Base-by-base conservation (phyloP, 192 early-diverging fungal species). In the Coemansia reversa region DNA sequence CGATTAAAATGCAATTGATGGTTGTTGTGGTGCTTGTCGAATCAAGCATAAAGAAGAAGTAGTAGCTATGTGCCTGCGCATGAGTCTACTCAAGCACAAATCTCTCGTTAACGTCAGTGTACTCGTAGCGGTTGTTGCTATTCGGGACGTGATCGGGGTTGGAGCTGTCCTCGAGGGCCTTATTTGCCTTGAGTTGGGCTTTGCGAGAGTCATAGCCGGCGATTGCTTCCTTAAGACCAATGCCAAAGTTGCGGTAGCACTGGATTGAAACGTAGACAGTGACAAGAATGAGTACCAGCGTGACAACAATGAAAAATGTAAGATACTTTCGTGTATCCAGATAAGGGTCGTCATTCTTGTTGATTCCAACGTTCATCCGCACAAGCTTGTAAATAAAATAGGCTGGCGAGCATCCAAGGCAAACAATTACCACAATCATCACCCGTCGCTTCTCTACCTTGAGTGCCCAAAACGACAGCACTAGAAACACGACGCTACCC, bases 171-270 rank as follows among this genome's bases (percentile, higher is more conserved):
- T 28, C 33, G 33, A 74, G 45, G 6, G 65, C 67, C 18, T 52
- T 63, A 39, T 74, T 77, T 27, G 74, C 75, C 55, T 82, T 94
- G 65, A 88, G 82, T 75, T 58, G 87, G 20, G 96, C 92, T 65
- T 84, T 84, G 63, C 76, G 66, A 8, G 67, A 57, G 45, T 83
- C 72, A 50, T 83, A 83, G 51, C 79, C 72, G 14, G 70, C 72
- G 25, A 80, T 84, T 1, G 79, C 83, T 22, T 81, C 78, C 52
- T 78, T 74, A 25, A 84, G 72, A 0, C 83, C 83, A 14, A 71
- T 76, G 20, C 75, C 78, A 70, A 84, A 81, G 72, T 81, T 78
- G 51, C 75, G 78, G 67, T 78, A 84, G 65, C 83, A 84, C 56
- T 56, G 75, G 8, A 76, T 50, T 1, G 77, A 76, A 18, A 70